Base-by-base conservation (phyloP, 148 eudicot genomes). In the Cornus florida region DNA sequence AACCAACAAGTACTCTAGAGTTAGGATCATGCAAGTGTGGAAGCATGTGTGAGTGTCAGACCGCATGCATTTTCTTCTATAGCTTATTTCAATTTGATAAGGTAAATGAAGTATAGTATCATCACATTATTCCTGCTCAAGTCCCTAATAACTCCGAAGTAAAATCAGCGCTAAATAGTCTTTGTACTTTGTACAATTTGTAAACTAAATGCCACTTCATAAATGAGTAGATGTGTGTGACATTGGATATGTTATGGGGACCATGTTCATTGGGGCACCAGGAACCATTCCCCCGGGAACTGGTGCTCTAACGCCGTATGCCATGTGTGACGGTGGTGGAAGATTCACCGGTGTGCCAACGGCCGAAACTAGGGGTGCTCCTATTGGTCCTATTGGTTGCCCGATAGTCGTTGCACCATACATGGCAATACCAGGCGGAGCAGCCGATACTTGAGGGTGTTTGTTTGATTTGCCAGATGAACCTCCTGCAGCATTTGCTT, bases 331-430 rank as follows among this genome's bases (percentile, higher is more conserved):
- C 24, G 82, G 82, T 7, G 83, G 80, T 3, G 87, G 77, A 46
- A 86, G 78, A 81, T 75, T 84, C 41, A 84, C 87, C 1, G 91
- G 87, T 28, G 89, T 86, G 53, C 91, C 91, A 0, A 86, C 88
- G 0, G 79, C 83, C 22, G 78, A 43, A 43, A 43, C 48, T 4
- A 43, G 31, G 12, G 10, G 50, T 12, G 88, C 85, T 67, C 86
- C 88, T 33, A 91, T 75, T 20, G 97, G 92, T 67, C 86, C 88
- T 33, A 91, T 75, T 20, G 97, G 92, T 70, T 92, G 97, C 48
- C 97, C 97, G 10, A 91, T 87, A 20, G 89, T 80, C 10, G 97
- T 87, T 38, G 89, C 77, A 33, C 88, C 90, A 69, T 89, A 91
- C 31, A 89, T 74, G 71, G 78, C 83, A 10, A 82, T 4, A 35